Percentiles rank a stretch among this genome's conserved stretches.
Evolutionary conservation across 1,139 yeast species (phyloP).

Genomic region (Debaryomyces coudertii): DNA sequence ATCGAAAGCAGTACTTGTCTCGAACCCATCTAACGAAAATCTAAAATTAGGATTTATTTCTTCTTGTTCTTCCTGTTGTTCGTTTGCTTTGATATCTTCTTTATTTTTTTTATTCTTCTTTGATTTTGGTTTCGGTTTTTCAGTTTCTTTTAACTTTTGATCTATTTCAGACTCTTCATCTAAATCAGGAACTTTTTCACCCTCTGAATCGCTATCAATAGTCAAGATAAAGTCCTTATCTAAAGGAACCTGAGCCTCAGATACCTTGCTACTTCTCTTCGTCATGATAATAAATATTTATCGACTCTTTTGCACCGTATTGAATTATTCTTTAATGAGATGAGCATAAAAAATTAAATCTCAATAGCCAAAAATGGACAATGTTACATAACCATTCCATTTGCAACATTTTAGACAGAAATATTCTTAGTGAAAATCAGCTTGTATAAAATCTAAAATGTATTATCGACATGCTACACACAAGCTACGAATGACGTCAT

Average conservation of each 20-base stretch:
- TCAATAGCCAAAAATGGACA: constrained; percentile 2
- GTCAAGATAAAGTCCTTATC: constrained; percentile 36
- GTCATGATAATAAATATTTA: constrained; percentile 8
- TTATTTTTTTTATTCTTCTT: constrained; percentile 28
- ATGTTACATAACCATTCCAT: constrained; percentile 11
- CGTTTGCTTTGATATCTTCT: constrained; percentile 22
- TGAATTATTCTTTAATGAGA: constrained; percentile 10
- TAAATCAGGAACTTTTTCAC: constrained; percentile 29
- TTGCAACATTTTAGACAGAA: neutral
- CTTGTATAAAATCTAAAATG: neutral
- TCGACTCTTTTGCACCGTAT: neutral
- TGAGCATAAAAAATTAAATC: constrained; percentile 14
- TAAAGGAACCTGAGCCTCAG: neutral
- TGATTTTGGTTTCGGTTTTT: constrained; percentile 24
- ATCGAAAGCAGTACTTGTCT: constrained; percentile 50
- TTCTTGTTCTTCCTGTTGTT: constrained; percentile 39
- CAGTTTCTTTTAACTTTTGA: constrained; percentile 26
- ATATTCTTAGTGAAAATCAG: neutral
- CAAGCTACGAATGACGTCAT: neutral
- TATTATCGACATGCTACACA: neutral
- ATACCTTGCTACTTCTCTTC: constrained; percentile 6
- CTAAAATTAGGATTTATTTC: constrained; percentile 75
- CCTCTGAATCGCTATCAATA: constrained; percentile 71
- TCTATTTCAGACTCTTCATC: constrained; percentile 21
- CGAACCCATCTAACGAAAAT: constrained; percentile 64